Base-by-base conservation (phyloP, 768 basidiomycete species). In the Lepiota subincarnata region DNA sequence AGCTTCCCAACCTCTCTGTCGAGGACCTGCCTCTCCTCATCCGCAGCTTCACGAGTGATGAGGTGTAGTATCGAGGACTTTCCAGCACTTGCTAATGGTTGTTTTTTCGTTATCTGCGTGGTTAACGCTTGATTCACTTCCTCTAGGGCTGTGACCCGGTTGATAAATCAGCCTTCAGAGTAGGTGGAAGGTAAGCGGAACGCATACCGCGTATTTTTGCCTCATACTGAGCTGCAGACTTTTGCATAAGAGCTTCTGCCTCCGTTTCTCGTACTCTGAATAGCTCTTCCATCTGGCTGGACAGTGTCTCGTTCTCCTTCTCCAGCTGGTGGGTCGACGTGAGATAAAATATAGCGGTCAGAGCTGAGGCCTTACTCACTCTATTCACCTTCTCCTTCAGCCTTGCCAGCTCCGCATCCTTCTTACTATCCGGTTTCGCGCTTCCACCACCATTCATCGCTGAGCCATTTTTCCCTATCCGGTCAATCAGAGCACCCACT, bases 31-130 rank as follows among this genome's bases (percentile, higher is more conserved):
- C 64, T 82, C 68, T 90, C 87, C 50, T 82, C 81, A 53, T 90
- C 82, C 5, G 84, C 87, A 2, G 80, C 80, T 55, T 89, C 87
- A 50, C 87, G 80, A 7, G 87, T 87, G 11, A 92, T 68, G 43
- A 92, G 76, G 59, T 87, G 82, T 26, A 86, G 71, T 4, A 80
- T 75, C 2, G 77, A 73, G 12, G 69, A 71, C 56, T 78, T 79
- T 4, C 75, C 77, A 0, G 75, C 66, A 39, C 72, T 70, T 39
- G 79, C 70, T 34, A 86, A 69, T 5, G 82, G 81, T 56, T 85
- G 79, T 40, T 78, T 72, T 22, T 73, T 77, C 2, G 81, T 70
- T 4, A 87, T 66, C 59, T 82, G 77, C 14, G 72, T 67, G 3
- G 75, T 80, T 10, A 89, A 70, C 55, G 84, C 77, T 38, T 79